Conservation (phyloP, 805 yeast genomes). For the Candida lessepsii region DNA sequence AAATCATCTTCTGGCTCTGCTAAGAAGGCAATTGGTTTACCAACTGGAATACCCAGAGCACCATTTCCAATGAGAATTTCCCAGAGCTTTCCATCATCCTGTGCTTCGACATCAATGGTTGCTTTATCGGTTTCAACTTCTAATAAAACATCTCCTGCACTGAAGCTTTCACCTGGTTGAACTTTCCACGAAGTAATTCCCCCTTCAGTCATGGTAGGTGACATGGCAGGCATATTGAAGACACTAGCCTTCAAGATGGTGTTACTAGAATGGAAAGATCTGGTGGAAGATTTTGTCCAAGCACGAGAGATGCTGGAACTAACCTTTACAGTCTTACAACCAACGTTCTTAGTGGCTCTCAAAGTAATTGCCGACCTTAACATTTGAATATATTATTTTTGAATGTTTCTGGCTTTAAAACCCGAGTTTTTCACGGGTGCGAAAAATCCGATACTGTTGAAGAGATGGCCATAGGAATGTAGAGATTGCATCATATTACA, state of each 20-base stretch:
- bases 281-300: not conserved
- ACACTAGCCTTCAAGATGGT: constrained; percentile 36
- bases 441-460: constrained; percentile 6
- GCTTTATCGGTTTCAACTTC: constrained; percentile 90
- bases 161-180: constrained; percentile 64
- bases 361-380: constrained; percentile 6
- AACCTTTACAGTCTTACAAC: not conserved
- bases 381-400: constrained; percentile 3
- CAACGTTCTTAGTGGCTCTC: not conserved
- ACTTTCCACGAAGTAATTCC: constrained; percentile 89
- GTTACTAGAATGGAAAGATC: constrained; percentile 4
- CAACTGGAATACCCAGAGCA: constrained; percentile 76
- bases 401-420: constrained; percentile 2
- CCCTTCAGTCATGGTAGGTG: constrained; percentile 97
- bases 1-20: constrained; percentile 91
- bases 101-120: constrained; percentile 80
- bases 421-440: constrained; percentile 8
- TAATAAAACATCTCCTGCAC: constrained; percentile 77
- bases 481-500: too few species aligned
- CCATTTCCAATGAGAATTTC: constrained; percentile 74
- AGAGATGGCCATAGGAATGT: not conserved
- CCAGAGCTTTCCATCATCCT: constrained; percentile 87
- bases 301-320: not conserved
- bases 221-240: constrained; percentile 97
- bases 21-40: constrained; percentile 81